Percentiles rank a stretch among this genome's conserved stretches.
These are phyloP conservation scores for Exidia glandulosa DNA, from an alignment of 768 basidiomycete genomes.

Conservation along the genomic window DNA sequence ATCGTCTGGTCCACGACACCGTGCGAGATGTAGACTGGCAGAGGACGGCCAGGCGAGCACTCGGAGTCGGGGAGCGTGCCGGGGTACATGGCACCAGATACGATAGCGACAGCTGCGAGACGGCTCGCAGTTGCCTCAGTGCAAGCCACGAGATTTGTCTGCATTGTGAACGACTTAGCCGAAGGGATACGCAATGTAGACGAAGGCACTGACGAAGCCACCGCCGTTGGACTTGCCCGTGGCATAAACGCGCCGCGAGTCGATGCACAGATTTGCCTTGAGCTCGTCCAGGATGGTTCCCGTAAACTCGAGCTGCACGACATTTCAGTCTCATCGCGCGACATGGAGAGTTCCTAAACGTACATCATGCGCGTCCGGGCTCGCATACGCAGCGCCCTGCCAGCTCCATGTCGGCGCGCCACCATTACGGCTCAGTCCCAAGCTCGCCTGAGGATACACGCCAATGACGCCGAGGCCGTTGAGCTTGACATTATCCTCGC, in stretches of 20 bases:
- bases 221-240: slow-evolving; percentile 17
- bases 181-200: background rate
- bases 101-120: slow-evolving; percentile 14
- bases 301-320: background rate
- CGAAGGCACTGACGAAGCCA: slow-evolving; percentile 9
- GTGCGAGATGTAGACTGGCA: slow-evolving; percentile 14
- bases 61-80: slow-evolving; percentile 10
- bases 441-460: slow-evolving; percentile 1
- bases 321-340: slow-evolving; percentile 5
- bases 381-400: background rate
- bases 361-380: slow-evolving; percentile 1
- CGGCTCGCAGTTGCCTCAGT: slow-evolving; percentile 7
- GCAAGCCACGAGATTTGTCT: slow-evolving; percentile 11
- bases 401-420: background rate
- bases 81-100: slow-evolving; percentile 14
- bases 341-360: background rate
- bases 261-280: slow-evolving; percentile 8
- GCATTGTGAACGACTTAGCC: background rate
- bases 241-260: slow-evolving; percentile 11
- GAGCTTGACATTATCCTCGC: background rate
- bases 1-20: slow-evolving; percentile 13
- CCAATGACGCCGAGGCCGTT: slow-evolving; percentile 1
- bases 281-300: slow-evolving; percentile 8
- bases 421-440: background rate
- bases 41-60: slow-evolving; percentile 7